phyloP scores from a whole-genome alignment of 306 rosid species.

The Pterocarpus santalinus region DNA sequence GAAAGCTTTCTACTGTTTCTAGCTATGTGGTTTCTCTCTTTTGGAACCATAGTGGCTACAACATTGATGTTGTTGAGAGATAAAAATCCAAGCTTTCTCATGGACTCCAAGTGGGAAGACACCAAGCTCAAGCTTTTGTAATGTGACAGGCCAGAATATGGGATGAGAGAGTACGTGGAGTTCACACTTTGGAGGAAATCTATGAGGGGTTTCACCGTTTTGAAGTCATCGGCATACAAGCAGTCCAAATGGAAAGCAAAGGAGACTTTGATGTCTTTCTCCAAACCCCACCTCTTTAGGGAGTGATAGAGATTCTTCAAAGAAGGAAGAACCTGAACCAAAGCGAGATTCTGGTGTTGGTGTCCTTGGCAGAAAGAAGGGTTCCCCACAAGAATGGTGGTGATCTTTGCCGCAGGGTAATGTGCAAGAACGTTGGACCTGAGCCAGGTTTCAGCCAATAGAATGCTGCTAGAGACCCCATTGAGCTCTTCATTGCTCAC shows the following conservation, averaged over 20 bases:
- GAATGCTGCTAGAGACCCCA: slow-evolving; percentile 64
- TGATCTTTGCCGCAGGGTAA: slow-evolving; percentile 74
- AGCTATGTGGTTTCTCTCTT: slow-evolving; percentile 40
- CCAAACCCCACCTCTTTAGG: slow-evolving; percentile 88
- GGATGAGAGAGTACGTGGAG: slow-evolving; percentile 66
- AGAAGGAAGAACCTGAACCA: slow-evolving; percentile 59
- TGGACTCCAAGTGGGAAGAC: slow-evolving; percentile 58
- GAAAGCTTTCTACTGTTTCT: slow-evolving; percentile 64
- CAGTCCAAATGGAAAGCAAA: slow-evolving; percentile 58
- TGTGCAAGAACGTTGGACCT: slow-evolving; percentile 67
- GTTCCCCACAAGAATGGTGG: slow-evolving; percentile 64
- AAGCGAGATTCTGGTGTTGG: slow-evolving; percentile 41
- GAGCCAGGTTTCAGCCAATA: slow-evolving; percentile 82
- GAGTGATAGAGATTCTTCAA: slow-evolving; percentile 76
- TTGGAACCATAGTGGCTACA: slow-evolving; percentile 24
- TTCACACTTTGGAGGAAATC: slow-evolving; percentile 63
- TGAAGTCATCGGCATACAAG: slow-evolving; percentile 49
- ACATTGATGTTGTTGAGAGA: slow-evolving; percentile 54
- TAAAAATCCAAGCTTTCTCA: slow-evolving; percentile 67
- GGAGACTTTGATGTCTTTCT: slow-evolving; percentile 73
- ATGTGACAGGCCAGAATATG: slow-evolving; percentile 50
- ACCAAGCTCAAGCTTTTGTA: slow-evolving; percentile 54
- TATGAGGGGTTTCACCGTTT: slow-evolving; percentile 53
- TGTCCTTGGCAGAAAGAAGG: slow-evolving; percentile 55
- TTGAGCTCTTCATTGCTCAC: slow-evolving; percentile 55